Conservation (phyloP, 2,329 filamentous ascomycete species). For the Paraphoma sp. region DNA sequence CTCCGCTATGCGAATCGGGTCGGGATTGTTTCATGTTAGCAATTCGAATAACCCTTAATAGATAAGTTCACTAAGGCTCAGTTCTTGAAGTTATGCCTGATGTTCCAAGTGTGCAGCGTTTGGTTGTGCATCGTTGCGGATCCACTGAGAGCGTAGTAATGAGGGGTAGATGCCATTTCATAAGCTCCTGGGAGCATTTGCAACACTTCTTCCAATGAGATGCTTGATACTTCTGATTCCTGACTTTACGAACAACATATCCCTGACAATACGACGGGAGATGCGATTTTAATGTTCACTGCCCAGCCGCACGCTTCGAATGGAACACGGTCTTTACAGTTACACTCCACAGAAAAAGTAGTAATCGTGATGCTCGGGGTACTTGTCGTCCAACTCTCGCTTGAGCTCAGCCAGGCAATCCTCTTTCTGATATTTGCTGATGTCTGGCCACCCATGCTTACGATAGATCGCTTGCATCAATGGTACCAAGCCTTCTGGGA, state of each 20-base stretch:
- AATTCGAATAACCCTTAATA: not conserved
- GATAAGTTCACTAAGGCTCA: not conserved
- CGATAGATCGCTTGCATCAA: slow-evolving; percentile 2
- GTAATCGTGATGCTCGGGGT: too few species aligned
- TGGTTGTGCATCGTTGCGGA: not conserved
- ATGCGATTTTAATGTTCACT: too few species aligned
- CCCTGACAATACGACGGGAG: too few species aligned
- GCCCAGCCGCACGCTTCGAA: too few species aligned
- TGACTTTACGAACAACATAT: too few species aligned
- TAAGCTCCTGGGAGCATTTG: too few species aligned
- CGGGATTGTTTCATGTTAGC: not conserved
- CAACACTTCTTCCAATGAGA: too few species aligned
- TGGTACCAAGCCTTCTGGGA: not conserved
- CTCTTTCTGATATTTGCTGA: not conserved
- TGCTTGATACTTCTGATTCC: too few species aligned
- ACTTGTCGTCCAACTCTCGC: too few species aligned
- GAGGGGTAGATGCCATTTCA: too few species aligned
- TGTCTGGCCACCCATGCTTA: slow-evolving; percentile 7
- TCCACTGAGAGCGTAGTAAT: not conserved
- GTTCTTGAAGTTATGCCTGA: not conserved
- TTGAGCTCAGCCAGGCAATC: not conserved
- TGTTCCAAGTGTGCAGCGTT: not conserved
- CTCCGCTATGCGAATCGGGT: not conserved
- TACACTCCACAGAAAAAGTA: too few species aligned
- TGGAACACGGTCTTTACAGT: too few species aligned